Conservation (phyloP, 176 grass and related monocot species). For the Tuctoria greenei region DNA sequence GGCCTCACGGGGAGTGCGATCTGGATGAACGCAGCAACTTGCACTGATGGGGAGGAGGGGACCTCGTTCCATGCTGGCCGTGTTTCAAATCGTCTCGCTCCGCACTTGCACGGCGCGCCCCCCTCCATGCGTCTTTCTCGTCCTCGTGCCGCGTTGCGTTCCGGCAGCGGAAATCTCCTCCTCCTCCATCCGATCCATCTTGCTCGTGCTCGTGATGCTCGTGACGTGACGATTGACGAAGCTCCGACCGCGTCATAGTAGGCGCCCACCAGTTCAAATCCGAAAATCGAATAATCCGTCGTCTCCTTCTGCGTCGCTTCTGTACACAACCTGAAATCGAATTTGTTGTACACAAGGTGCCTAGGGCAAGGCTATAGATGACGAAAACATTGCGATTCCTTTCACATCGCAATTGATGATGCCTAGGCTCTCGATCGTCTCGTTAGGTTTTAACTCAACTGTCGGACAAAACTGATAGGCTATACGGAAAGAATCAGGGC, state of each 20-base stretch:
- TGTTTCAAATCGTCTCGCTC: not conserved
- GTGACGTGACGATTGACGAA: not conserved
- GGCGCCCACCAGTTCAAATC: slow-evolving; percentile 1
- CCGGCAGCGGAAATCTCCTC: not conserved
- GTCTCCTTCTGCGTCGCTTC: not conserved
- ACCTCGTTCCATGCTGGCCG: not conserved
- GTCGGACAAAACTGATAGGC: not conserved
- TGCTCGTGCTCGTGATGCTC: no score
- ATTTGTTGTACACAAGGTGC: not conserved
- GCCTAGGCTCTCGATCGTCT: not conserved
- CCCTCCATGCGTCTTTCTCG: no score
- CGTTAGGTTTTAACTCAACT: not conserved
- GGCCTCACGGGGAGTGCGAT: not conserved
- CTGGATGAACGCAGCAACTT: not conserved
- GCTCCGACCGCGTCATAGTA: not conserved
- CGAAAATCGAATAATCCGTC: not conserved
- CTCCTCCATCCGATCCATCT: no score
- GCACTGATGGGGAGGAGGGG: not conserved
- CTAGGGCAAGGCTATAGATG: not conserved
- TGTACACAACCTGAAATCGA: not conserved
- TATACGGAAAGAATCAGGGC: not conserved
- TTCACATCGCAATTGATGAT: not conserved
- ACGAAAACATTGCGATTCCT: not conserved
- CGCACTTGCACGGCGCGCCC: no score
- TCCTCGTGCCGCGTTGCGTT: no score